Percentiles rank a stretch among this genome's conserved stretches.
These are phyloP conservation scores for Gliomastix tumulicola DNA, from an alignment of 2,329 filamentous ascomycete species.

Conservation along the genomic window DNA sequence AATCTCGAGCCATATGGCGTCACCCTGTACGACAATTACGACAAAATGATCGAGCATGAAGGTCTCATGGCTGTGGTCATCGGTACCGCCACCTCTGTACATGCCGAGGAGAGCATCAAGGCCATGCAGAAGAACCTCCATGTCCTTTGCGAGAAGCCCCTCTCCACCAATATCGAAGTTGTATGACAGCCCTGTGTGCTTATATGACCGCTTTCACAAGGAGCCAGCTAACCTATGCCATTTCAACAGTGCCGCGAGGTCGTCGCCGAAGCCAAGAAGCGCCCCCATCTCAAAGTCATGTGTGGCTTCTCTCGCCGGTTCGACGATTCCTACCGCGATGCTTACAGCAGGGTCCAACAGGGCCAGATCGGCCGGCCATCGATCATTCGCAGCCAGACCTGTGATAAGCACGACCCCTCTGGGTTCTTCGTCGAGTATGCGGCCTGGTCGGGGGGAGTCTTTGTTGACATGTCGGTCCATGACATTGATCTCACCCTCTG, in stretches of 20 bases:
- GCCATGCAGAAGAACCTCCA: conserved; percentile 47
- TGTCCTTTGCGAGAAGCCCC: conserved; percentile 53
- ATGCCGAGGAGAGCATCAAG: conserved; percentile 49
- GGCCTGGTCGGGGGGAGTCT: conserved; percentile 58
- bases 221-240: too few relatives aligned
- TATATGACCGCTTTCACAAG: too few relatives aligned
- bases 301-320: conserved; percentile 36
- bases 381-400: conserved; percentile 60
- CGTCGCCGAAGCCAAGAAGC: conserved; percentile 44
- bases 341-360: conserved; percentile 39
- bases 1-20: conserved; percentile 36
- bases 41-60: conserved; percentile 45
- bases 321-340: conserved; percentile 58
- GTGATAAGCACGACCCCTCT: conserved; percentile 58
- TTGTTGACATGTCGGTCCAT: conserved; percentile 65
- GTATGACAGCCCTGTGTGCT: conserved; percentile 29
- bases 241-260: conserved; percentile 58
- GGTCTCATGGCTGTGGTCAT: conserved; percentile 40
- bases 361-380: conserved; percentile 54
- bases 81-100: conserved; percentile 38
- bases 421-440: conserved; percentile 66
- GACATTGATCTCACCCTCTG: conserved; percentile 43
- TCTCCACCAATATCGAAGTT: conserved; percentile 51
- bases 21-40: conserved; percentile 33
- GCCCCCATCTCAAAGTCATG: conserved; percentile 59